A percentile compares a stretch with the other conserved stretches of the same genome.
Conservation (phyloP, 2,329 filamentous ascomycete genomes). For the Colletotrichum chrysophilum region DNA sequence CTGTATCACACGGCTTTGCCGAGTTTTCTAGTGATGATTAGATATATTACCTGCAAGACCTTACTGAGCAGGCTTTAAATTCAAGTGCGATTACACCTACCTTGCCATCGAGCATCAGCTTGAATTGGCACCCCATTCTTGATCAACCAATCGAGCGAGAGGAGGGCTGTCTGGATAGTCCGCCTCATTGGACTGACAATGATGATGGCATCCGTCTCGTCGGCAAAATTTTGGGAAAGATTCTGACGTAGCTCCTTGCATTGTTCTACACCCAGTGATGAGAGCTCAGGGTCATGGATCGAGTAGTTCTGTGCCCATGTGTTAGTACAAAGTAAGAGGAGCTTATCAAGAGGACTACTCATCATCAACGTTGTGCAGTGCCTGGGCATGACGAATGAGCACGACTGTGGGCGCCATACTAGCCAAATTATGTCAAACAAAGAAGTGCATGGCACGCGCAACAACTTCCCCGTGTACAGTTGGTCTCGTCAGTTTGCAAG, state of each 20-base stretch:
- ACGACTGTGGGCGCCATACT: constrained; percentile 68
- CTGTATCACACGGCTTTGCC: constrained; percentile 65
- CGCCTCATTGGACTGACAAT: constrained; percentile 69
- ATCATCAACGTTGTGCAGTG: constrained; percentile 59
- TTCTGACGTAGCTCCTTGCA: constrained; percentile 48
- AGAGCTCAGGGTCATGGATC: constrained; percentile 56
- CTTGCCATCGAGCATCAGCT: constrained; percentile 70
- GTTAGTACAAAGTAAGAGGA: constrained; percentile 24
- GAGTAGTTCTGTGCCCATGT: constrained; percentile 46
- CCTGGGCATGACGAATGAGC: constrained; percentile 88
- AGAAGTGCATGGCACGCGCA: neutral
- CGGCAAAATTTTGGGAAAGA: constrained; percentile 43
- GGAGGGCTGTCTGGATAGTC: constrained; percentile 67
- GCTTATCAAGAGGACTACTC: constrained; percentile 35
- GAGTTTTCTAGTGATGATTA: constrained; percentile 51
- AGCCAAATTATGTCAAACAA: neutral
- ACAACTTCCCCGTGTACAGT: neutral
- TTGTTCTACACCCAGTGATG: constrained; percentile 53
- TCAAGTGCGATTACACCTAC: constrained; percentile 34
- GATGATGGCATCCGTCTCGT: constrained; percentile 47
- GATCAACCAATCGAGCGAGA: constrained; percentile 63
- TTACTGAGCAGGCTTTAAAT: constrained; percentile 43
- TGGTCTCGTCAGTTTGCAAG: neutral
- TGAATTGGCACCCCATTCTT: constrained; percentile 58
- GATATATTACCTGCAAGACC: constrained; percentile 62